Conservation (phyloP, 2,329 filamentous ascomycete species). For the Fusarium subtropicale region DNA sequence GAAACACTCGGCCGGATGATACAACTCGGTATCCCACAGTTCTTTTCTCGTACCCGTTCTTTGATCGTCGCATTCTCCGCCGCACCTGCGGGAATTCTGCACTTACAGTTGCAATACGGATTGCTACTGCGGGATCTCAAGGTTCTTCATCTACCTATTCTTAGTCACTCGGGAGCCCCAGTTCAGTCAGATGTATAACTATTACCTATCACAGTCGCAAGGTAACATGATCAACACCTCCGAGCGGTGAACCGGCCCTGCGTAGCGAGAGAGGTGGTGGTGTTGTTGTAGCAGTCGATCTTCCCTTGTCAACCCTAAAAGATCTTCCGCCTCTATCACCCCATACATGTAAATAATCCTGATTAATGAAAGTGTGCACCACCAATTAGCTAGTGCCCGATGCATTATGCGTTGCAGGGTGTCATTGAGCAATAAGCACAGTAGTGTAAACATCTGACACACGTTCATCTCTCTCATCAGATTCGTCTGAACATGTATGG, state of each 20-base stretch:
- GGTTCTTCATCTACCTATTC: slow-evolving; percentile 29
- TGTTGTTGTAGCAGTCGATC: slow-evolving; percentile 33
- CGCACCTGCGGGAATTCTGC: slow-evolving; percentile 8
- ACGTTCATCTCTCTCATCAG: not conserved
- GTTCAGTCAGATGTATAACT: slow-evolving; percentile 4
- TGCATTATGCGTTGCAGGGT: slow-evolving; percentile 8
- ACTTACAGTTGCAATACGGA: not conserved
- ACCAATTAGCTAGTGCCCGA: slow-evolving; percentile 8
- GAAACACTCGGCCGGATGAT: slow-evolving; percentile 5
- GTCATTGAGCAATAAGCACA: not conserved
- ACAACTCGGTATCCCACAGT: not conserved
- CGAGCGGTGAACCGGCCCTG: slow-evolving; percentile 32
- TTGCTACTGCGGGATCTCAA: not conserved
- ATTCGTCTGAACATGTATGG: slow-evolving; percentile 6
- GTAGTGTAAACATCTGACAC: slow-evolving; percentile 1
- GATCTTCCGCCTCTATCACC: slow-evolving; percentile 23
- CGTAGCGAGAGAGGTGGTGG: slow-evolving; percentile 26
- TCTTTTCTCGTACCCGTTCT: not conserved
- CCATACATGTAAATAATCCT: slow-evolving; percentile 14
- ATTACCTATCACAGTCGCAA: slow-evolving; percentile 24
- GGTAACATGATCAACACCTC: slow-evolving; percentile 24
- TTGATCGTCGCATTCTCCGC: slow-evolving; percentile 15
- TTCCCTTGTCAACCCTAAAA: slow-evolving; percentile 24
- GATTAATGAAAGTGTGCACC: slow-evolving; percentile 21
- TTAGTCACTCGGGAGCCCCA: slow-evolving; percentile 17